phyloP scores from a whole-genome alignment of 192 early-diverging fungal species.

The Entrophospora sp. region DNA sequence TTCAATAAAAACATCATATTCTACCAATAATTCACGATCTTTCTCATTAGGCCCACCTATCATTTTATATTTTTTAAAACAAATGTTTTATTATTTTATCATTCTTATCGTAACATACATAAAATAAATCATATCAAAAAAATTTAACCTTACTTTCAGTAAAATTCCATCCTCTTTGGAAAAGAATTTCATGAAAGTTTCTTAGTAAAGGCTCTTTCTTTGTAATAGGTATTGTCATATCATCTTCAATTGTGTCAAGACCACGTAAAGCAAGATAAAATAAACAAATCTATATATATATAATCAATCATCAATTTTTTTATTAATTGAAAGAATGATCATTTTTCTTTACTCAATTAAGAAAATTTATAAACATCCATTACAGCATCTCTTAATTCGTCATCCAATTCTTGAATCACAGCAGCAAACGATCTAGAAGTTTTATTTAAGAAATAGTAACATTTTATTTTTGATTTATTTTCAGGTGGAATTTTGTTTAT shows the following conservation, averaged over 20 bases:
- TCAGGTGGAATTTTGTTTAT: constrained; percentile 43
- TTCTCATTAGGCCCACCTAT: constrained; percentile 85
- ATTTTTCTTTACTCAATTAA: background rate
- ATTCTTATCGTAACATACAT: too few relatives aligned
- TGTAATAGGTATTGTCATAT: constrained; percentile 80
- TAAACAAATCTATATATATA: constrained; percentile 64
- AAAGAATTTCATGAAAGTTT: constrained; percentile 73
- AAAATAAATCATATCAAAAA: background rate
- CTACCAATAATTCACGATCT: constrained; percentile 81
- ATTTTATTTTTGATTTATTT: constrained; percentile 47
- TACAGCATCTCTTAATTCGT: constrained; percentile 66
- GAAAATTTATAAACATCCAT: constrained; percentile 10
- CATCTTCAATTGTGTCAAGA: constrained; percentile 98
- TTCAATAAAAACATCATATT: constrained; percentile 82
- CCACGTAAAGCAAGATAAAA: constrained; percentile 95
- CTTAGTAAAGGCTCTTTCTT: constrained; percentile 71
- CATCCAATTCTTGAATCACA: constrained; percentile 84
- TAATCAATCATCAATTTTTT: background rate
- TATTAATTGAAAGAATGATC: background rate
- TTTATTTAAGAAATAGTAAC: constrained; percentile 87
- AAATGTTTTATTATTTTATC: too few relatives aligned
- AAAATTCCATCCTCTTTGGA: constrained; percentile 72
- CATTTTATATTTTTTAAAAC: background rate
- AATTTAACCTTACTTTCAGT: constrained; percentile 48
- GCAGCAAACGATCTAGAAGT: constrained; percentile 95